Evolutionary conservation across 192 early-diverging fungal genomes (phyloP).

Genomic region (Gonapodya prolifera): DNA sequence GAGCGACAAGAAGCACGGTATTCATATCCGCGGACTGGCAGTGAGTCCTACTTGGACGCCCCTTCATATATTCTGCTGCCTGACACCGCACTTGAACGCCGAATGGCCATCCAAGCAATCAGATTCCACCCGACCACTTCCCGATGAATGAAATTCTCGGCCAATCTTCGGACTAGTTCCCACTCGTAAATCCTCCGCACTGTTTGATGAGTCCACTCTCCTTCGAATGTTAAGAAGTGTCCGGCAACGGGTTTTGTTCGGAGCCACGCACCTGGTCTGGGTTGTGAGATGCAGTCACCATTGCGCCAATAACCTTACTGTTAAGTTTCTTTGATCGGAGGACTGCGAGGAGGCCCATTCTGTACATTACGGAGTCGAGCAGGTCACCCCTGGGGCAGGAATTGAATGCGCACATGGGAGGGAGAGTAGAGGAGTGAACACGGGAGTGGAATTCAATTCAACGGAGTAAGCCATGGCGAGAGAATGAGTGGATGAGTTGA

Average conservation of each 20-base stretch:
- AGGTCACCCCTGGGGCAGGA: conserved; percentile 50
- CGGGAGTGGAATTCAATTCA: background rate
- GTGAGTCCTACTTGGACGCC: too few species aligned
- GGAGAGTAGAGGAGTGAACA: background rate
- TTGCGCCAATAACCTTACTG: conserved; percentile 80
- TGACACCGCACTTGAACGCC: background rate
- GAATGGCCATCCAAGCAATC: background rate
- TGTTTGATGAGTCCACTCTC: too few species aligned
- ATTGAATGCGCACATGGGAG: conserved; percentile 6
- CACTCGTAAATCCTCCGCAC: too few species aligned
- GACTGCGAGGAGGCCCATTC: conserved; percentile 77
- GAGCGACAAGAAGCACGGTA: too few species aligned
- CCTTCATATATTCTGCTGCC: too few species aligned
- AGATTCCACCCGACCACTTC: background rate
- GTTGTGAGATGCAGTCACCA: conserved; percentile 99
- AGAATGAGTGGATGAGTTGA: background rate
- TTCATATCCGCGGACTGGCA: too few species aligned
- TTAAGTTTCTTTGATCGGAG: conserved; percentile 79
- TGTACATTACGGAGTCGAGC: conserved; percentile 87
- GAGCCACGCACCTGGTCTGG: conserved; percentile 48
- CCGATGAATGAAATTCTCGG: too few species aligned
- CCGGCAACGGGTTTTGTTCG: too few species aligned
- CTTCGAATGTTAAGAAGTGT: too few species aligned
- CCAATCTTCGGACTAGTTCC: too few species aligned
- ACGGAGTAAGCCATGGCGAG: background rate